phyloP scores from a whole-genome alignment of 2,329 filamentous ascomycete genomes.

The Nothophoma quercina region DNA sequence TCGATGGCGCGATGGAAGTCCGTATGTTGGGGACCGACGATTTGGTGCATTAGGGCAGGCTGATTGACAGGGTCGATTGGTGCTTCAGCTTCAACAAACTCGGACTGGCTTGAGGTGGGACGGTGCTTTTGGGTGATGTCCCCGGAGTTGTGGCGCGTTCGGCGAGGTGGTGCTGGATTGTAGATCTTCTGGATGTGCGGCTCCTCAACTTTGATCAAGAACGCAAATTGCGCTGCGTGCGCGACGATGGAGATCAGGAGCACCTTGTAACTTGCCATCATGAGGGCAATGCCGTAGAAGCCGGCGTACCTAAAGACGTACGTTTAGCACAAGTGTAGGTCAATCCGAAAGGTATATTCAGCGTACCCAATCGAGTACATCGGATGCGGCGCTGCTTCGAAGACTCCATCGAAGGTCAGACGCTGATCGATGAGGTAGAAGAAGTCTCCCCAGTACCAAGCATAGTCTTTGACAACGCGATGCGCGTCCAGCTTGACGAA shows the following conservation, averaged over 20 bases:
- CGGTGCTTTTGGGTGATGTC: conserved; percentile 50
- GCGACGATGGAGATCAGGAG: conserved; percentile 96
- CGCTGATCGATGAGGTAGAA: conserved; percentile 99
- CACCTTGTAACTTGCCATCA: conserved; percentile 97
- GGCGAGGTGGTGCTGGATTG: conserved; percentile 83
- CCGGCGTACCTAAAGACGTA: conserved; percentile 77
- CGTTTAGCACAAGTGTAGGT: conserved; percentile 9
- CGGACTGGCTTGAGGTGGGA: conserved; percentile 46
- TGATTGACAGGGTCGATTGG: conserved; percentile 55
- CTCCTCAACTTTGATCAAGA: conserved; percentile 90
- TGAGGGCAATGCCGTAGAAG: conserved; percentile 97
- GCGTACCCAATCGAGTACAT: conserved; percentile 22
- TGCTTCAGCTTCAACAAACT: conserved; percentile 47
- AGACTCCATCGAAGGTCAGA: conserved; percentile 96
- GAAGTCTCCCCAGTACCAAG: conserved; percentile 99
- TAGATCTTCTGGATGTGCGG: conserved; percentile 98
- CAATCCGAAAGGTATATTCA: neutral
- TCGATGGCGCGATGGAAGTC: conserved; percentile 91
- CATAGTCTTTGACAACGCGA: conserved; percentile 97
- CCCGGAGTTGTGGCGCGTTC: conserved; percentile 58
- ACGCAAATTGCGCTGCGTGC: conserved; percentile 92
- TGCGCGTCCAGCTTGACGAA: conserved; percentile 99
- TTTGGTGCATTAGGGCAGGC: conserved; percentile 78
- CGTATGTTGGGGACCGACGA: conserved; percentile 82
- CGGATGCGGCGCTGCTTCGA: conserved; percentile 88